These are phyloP conservation scores for Hemisphaericaspora lyxosophila DNA, from an alignment of 1,139 yeast genomes.

Conservation along the genomic window DNA sequence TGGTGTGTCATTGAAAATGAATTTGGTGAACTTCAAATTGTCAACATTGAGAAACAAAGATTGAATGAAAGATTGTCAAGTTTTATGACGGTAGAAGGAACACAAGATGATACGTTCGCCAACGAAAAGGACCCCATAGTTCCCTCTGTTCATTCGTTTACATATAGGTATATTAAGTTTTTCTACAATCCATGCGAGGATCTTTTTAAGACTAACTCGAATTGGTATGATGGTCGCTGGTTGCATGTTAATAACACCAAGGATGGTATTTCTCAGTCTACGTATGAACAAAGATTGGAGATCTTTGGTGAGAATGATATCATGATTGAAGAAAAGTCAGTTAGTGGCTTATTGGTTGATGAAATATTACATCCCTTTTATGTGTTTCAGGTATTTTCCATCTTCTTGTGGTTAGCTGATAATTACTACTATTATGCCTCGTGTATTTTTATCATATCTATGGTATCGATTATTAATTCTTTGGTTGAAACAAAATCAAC, in stretches of 20 bases:
- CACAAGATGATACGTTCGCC: constrained; percentile 18
- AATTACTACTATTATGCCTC: constrained; percentile 90
- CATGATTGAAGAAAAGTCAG: constrained; percentile 73
- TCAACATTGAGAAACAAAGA: constrained; percentile 54
- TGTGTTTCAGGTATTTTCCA: constrained; percentile 88
- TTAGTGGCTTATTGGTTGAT: constrained; percentile 65
- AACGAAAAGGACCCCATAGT: constrained; percentile 56
- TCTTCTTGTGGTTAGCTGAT: constrained; percentile 87
- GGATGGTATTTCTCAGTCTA: constrained; percentile 71
- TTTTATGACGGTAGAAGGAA: constrained; percentile 45
- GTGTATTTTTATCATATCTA: constrained; percentile 84
- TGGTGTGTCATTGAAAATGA: constrained; percentile 96
- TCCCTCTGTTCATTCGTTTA: constrained; percentile 69
- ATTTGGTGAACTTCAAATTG: constrained; percentile 76
- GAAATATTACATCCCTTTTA: constrained; percentile 95
- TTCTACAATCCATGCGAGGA: constrained; percentile 86
- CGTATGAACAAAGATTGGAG: constrained; percentile 63
- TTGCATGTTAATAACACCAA: constrained; percentile 52
- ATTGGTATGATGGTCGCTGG: constrained; percentile 88
- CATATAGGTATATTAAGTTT: constrained; percentile 79
- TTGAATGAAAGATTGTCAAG: constrained; percentile 73
- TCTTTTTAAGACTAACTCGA: constrained; percentile 75
- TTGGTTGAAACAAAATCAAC: constrained; percentile 81
- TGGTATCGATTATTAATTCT: constrained; percentile 76
- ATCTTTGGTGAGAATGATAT: constrained; percentile 80